phyloP scores from a whole-genome alignment of 768 basidiomycete species.

The Kondoa subrosea region DNA sequence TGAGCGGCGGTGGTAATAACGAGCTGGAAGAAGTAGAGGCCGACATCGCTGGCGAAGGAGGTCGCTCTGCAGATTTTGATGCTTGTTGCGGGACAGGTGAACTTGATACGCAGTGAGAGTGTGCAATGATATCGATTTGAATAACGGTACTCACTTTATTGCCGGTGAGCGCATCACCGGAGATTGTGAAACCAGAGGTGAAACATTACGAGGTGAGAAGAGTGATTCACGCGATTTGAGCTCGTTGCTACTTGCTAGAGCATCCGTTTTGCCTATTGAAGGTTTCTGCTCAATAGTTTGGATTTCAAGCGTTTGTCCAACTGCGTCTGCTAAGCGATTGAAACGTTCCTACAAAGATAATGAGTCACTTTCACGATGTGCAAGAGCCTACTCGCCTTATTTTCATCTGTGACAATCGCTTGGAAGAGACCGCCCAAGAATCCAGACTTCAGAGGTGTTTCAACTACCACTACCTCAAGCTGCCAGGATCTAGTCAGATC shows the following conservation, averaged over 20 bases:
- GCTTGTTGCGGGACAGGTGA: constrained; percentile 18
- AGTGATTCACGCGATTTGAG: constrained; percentile 76
- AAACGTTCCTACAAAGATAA: constrained; percentile 45
- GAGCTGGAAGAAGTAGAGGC: constrained; percentile 17
- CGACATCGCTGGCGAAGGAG: constrained; percentile 12
- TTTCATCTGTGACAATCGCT: constrained; percentile 72
- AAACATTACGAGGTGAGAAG: constrained; percentile 40
- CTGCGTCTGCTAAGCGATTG: constrained; percentile 79
- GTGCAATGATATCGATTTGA: neutral
- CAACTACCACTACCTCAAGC: constrained; percentile 41
- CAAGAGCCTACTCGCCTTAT: constrained; percentile 39
- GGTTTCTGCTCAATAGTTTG: constrained; percentile 47
- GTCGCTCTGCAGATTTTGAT: constrained; percentile 18
- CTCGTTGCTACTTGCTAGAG: constrained; percentile 47
- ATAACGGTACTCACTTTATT: neutral
- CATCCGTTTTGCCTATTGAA: constrained; percentile 68
- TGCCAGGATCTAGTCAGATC: constrained; percentile 74
- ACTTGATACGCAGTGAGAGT: neutral
- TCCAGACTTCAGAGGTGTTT: constrained; percentile 38
- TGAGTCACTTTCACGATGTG: constrained; percentile 12
- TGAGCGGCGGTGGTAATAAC: constrained; percentile 21
- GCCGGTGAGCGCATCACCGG: constrained; percentile 12
- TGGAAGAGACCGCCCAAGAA: constrained; percentile 64
- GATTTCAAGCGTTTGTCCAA: constrained; percentile 83
- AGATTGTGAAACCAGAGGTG: constrained; percentile 31